These are phyloP conservation scores for Lolium rigidum DNA, from an alignment of 176 grass and related monocot genomes.

Conservation along the genomic window DNA sequence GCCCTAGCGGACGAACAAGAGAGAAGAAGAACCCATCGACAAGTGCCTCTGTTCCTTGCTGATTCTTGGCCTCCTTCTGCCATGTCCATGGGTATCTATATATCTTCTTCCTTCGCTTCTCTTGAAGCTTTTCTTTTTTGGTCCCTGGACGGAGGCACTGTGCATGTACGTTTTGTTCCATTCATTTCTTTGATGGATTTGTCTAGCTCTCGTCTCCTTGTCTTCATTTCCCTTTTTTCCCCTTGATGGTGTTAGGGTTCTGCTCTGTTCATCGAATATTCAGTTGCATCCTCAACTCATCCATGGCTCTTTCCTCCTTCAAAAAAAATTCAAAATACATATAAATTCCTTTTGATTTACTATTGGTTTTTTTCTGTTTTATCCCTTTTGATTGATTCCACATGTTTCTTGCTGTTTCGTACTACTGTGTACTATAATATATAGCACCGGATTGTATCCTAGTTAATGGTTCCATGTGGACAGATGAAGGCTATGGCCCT, in stretches of 20 bases:
- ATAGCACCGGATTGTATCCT: slow-evolving; percentile 1
- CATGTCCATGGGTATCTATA: slow-evolving; percentile 53
- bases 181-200: not conserved
- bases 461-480: slow-evolving; percentile 53
- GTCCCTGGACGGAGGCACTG: not conserved
- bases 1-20: not conserved
- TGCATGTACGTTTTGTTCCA: not conserved
- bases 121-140: not conserved
- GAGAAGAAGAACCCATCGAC: slow-evolving; percentile 7
- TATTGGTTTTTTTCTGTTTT: not conserved
- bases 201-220: not conserved
- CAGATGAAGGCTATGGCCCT: slow-evolving; percentile 67
- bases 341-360: too few species aligned
- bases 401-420: slow-evolving; percentile 7
- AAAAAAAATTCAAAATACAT: not conserved
- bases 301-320: not conserved
- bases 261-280: not conserved
- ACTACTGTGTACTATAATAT: too few species aligned
- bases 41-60: not conserved
- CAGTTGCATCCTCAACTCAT: not conserved
- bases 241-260: slow-evolving; percentile 9
- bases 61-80: not conserved
- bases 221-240: not conserved
- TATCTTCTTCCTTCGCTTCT: not conserved
- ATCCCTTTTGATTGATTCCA: not conserved